Base-by-base conservation (phyloP, 2,329 filamentous ascomycete genomes). In the Spiromastix sp. region DNA sequence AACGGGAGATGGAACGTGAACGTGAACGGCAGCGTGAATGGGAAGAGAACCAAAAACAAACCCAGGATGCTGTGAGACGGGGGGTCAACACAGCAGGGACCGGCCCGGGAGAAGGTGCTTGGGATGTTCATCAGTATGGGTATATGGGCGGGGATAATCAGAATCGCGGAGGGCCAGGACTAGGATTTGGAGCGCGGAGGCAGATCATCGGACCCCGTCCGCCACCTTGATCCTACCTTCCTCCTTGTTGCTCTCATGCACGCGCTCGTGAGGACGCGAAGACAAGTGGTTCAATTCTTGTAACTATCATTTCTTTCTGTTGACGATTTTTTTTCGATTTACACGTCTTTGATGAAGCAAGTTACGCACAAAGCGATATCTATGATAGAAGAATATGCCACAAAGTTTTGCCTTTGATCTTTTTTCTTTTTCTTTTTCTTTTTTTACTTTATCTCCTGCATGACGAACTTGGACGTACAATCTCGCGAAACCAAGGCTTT, bases 1-100 rank as follows among this genome's bases (percentile, higher is more conserved):
- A 79, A 48, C 69, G 74, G 5, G 76, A 80, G 45, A 80, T 79
- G 76, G 75, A 80, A 50, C 70, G 72, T 13, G 76, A 80, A 49
- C 68, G 75, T 11, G 72, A 77, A 48, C 66, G 75, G 30, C 76
- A 79, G 49, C 63, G 67, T 24, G 76, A 80, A 41, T 80, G 76
- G 76, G 75, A 79, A 49, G 70, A 76, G 29, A 61, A 60, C 13
- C 76, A 80, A 50, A 64, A 71, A 34, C 63, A 59, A 11, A 61
- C 66, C 1, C 57, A 63, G 35, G 61, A 60, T 20, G 66, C 66
- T 1, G 62, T 66, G 1, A 60, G 63, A 26, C 48, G 53, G 2
- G 64, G 62, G 9, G 59, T 61, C 37, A 54, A 63, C 5, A 64
- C 64, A 0, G 56, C 63, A 4, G 66, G 67, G 3, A 59, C 63